phyloP scores from a whole-genome alignment of 345 rosid species.

The Draba incana region DNA sequence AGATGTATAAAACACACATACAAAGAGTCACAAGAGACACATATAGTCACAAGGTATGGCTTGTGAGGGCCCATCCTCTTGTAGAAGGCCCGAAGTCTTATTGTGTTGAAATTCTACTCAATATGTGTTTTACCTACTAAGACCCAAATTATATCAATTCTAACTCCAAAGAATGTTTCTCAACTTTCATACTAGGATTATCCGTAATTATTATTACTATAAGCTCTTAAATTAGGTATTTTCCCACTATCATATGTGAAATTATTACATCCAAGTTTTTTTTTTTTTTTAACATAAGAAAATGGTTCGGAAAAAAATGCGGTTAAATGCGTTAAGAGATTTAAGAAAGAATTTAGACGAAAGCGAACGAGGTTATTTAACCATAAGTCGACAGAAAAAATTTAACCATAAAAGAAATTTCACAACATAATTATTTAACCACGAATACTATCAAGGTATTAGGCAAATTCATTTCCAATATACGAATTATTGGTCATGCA shows the following conservation, averaged over 20 bases:
- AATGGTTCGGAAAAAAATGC: no score
- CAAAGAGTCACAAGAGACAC: slow-evolving; percentile 28
- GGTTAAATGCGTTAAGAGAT: no score
- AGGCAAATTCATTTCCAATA: not conserved
- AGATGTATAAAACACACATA: slow-evolving; percentile 7
- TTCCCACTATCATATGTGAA: no score
- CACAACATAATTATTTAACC: not conserved
- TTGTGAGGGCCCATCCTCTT: slow-evolving; percentile 40
- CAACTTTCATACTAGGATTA: no score
- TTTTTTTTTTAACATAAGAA: no score
- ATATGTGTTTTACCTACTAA: slow-evolving; percentile 35
- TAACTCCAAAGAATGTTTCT: slow-evolving; percentile 21
- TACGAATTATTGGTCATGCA: slow-evolving; percentile 9
- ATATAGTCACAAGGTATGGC: slow-evolving; percentile 36
- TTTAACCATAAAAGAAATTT: not conserved
- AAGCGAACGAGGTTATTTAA: no score
- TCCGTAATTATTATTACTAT: no score
- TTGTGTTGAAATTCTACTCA: slow-evolving; percentile 28
- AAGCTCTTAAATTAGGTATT: no score
- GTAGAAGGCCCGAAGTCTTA: slow-evolving; percentile 28
- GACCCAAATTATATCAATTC: slow-evolving; percentile 23
- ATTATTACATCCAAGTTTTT: no score
- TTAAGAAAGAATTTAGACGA: no score
- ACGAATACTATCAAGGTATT: not conserved
- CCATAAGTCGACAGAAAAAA: no score